Evolutionary conservation across 2,329 filamentous ascomycete genomes (phyloP).

Genomic region (Talaromyces piceae): DNA sequence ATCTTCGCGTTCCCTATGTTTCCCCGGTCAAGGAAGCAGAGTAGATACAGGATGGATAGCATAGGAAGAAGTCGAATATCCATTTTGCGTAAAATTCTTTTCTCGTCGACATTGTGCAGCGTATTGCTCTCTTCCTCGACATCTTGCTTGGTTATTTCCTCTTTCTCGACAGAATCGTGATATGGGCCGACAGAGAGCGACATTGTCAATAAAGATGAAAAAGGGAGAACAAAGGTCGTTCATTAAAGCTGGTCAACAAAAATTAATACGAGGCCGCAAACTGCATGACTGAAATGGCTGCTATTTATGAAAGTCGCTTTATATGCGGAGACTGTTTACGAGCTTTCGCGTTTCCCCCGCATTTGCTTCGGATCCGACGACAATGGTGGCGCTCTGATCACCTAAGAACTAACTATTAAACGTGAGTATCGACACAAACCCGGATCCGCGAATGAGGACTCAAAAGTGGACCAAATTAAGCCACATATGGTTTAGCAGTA

Average conservation of each 20-base stretch:
- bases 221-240: not conserved
- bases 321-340: not conserved
- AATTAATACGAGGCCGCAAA: too few species aligned
- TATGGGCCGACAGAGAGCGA: not conserved
- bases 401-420: not conserved
- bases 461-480: too few species aligned
- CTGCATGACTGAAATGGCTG: too few species aligned
- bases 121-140: not conserved
- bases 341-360: not conserved
- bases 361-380: not conserved
- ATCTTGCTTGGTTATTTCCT: not conserved
- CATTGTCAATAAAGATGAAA: not conserved
- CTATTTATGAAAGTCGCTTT: too few species aligned
- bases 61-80: constrained; percentile 29
- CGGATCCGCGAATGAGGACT: not conserved
- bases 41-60: constrained; percentile 33
- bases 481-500: too few species aligned
- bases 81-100: constrained; percentile 29
- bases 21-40: constrained; percentile 43
- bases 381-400: not conserved
- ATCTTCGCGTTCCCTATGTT: constrained; percentile 50
- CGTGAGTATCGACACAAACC: too few species aligned
- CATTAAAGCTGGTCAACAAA: not conserved
- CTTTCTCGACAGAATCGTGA: not conserved
- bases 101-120: constrained; percentile 16